A percentile compares a stretch with the other conserved stretches of the same genome.
Evolutionary conservation across 1,284 basidiomycete species (phyloP).

Genomic region (Tilletia caries): DNA sequence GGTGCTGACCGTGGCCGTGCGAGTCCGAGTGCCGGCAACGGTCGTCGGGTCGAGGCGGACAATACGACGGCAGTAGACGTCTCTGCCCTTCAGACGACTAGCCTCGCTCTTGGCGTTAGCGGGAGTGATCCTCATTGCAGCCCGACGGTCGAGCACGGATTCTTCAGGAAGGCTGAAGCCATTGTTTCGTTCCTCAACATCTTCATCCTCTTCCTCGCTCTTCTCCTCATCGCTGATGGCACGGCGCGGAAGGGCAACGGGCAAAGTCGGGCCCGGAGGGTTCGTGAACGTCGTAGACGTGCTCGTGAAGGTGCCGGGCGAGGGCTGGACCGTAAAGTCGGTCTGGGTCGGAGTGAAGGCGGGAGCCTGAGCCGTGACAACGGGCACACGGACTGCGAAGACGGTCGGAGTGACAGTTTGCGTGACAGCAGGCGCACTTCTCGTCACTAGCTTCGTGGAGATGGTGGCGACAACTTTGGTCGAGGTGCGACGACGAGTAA

Average conservation of each 20-base stretch:
- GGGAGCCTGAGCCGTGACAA: not conserved
- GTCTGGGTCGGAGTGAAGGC: not conserved
- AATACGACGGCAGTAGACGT: not conserved
- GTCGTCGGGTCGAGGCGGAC: not conserved
- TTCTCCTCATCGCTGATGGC: not conserved
- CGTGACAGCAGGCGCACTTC: not conserved
- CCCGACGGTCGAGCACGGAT: not conserved
- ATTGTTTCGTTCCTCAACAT: not conserved
- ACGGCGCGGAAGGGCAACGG: not conserved
- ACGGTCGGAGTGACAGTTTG: not conserved
- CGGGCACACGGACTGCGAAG: not conserved
- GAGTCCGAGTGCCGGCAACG: not conserved
- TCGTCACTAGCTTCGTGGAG: not conserved
- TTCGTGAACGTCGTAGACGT: not conserved
- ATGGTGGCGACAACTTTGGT: not conserved
- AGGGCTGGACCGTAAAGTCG: not conserved
- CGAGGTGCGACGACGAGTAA: not conserved
- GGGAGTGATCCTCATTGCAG: not conserved
- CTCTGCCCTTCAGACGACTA: not conserved
- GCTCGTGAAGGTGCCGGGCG: not conserved
- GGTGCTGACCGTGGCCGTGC: not conserved
- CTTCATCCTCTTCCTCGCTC: not conserved
- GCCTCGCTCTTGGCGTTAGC: not conserved
- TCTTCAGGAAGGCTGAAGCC: not conserved
- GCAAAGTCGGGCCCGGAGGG: not conserved